Evolutionary conservation across 306 rosid genomes (phyloP).

Genomic region (Luffa acutangula): DNA sequence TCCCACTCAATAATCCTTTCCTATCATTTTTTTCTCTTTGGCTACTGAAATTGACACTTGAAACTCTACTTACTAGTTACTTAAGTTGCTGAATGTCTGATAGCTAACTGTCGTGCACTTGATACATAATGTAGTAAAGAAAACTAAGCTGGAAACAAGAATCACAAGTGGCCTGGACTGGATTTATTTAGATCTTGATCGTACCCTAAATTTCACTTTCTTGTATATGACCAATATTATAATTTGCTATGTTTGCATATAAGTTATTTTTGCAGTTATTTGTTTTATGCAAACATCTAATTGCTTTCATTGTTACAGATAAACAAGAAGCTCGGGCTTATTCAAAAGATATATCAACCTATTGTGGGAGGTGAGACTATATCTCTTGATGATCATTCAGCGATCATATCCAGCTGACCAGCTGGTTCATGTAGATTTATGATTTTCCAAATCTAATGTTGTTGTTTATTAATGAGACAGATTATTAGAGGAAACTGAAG

Average conservation of each 20-base stretch:
- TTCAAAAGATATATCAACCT: no score
- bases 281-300: conserved; percentile 1
- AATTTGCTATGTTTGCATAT: neutral
- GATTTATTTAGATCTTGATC: neutral
- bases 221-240: neutral
- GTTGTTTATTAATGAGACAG: no score
- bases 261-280: neutral
- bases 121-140: neutral
- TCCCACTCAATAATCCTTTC: neutral
- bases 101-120: neutral
- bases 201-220: neutral
- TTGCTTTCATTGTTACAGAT: conserved; percentile 3
- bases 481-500: no score
- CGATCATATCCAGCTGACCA: no score
- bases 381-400: no score
- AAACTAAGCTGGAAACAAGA: neutral
- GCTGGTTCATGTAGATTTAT: no score
- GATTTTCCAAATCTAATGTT: no score
- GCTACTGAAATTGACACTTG: neutral
- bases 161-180: neutral
- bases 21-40: neutral
- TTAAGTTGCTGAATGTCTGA: neutral
- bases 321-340: no score
- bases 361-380: no score
- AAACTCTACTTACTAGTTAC: no score